These are phyloP conservation scores for Coleophoma cylindrospora DNA, from an alignment of 2,329 filamentous ascomycete species.

Conservation along the genomic window DNA sequence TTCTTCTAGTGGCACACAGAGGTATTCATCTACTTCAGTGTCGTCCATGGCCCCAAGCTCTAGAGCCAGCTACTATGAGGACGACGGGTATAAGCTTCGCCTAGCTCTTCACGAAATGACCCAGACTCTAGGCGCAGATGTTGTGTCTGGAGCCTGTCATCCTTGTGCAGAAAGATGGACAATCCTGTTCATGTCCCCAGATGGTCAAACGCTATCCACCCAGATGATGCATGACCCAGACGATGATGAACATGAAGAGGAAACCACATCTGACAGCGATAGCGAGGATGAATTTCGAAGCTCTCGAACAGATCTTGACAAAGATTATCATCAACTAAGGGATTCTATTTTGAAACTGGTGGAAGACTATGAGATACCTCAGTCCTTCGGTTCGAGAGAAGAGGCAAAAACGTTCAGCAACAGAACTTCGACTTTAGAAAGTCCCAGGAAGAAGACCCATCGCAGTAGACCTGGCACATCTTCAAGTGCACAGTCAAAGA, in stretches of 20 bases:
- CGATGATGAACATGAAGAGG: conserved; percentile 61
- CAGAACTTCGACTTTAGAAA: conserved; percentile 47
- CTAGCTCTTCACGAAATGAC: conserved; percentile 67
- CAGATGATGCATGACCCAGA: conserved; percentile 70
- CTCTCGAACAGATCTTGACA: conserved; percentile 60
- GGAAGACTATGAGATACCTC: conserved; percentile 76
- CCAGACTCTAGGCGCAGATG: conserved; percentile 58
- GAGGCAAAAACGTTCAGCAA: conserved; percentile 65
- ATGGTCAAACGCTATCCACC: conserved; percentile 65
- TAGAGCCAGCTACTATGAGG: conserved; percentile 49
- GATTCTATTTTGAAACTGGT: conserved; percentile 77
- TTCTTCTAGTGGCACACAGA: conserved; percentile 40
- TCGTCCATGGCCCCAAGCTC: conserved; percentile 38
- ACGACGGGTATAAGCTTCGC: conserved; percentile 61
- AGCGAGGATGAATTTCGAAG: conserved; percentile 52
- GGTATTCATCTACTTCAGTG: conserved; percentile 45
- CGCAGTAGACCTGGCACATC: conserved; percentile 49
- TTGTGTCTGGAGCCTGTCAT: conserved; percentile 63
- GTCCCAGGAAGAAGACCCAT: conserved; percentile 47
- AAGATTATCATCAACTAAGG: conserved; percentile 76
- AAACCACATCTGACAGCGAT: conserved; percentile 55
- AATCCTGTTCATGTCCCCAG: conserved; percentile 70
- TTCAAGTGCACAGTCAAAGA: conserved; percentile 46
- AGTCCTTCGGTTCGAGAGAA: conserved; percentile 55
- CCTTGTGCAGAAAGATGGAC: conserved; percentile 82